Conservation (phyloP, 345 rosid species). For the Hibiscus mutabilis region DNA sequence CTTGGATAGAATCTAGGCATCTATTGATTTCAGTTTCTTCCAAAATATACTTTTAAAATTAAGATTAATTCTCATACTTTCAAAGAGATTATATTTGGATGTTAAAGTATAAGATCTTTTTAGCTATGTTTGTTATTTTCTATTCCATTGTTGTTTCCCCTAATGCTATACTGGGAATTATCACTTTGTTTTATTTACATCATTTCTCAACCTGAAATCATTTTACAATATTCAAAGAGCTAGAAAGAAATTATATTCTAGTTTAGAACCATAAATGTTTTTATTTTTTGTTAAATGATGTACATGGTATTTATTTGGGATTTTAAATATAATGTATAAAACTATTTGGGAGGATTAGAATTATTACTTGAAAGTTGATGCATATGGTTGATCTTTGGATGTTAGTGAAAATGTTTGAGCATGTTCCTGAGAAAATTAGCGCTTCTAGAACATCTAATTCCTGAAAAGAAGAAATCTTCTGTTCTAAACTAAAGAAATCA, state of each 20-base stretch:
- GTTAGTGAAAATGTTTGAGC: not conserved
- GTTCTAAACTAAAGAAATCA: not conserved
- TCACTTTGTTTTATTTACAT: not conserved
- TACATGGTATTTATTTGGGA: not conserved
- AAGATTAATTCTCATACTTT: not conserved
- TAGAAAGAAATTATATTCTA: not conserved
- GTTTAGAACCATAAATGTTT: not conserved
- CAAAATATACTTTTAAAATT: not conserved
- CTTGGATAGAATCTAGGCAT: not conserved
- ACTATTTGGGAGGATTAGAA: not conserved
- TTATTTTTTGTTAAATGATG: not conserved
- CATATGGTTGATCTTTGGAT: not conserved
- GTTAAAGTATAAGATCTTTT: not conserved
- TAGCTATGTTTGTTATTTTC: not conserved
- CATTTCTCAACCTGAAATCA: not conserved
- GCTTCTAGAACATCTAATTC: not conserved
- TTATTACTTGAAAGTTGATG: not conserved
- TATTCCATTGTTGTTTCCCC: not conserved
- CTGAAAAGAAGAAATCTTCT: not conserved
- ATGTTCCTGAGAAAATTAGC: not conserved
- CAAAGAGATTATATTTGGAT: not conserved
- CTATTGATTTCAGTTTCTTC: not conserved
- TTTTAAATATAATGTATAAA: not conserved
- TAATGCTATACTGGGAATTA: not conserved
- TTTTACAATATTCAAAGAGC: slow-evolving; percentile 3